Evolutionary conservation across 78 protist genomes (phyloP).

Genomic region (Creolimax fragrantissima): DNA sequence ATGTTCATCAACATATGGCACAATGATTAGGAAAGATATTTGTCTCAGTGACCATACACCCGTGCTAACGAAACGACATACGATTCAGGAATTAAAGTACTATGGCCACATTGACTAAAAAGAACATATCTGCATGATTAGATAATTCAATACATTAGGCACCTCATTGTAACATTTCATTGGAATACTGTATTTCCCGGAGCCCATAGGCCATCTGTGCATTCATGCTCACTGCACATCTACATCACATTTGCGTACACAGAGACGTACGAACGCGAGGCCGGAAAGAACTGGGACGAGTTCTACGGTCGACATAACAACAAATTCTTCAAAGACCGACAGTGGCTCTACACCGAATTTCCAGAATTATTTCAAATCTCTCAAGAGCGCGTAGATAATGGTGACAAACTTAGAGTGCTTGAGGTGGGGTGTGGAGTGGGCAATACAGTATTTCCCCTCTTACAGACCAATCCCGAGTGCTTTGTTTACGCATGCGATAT

Average conservation of each 20-base stretch:
- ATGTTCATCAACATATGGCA: neutral
- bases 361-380: conserved; percentile 11
- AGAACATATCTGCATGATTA: too few species aligned
- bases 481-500: conserved; percentile 17
- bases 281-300: conserved; percentile 31
- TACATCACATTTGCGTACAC: too few species aligned
- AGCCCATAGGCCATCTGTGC: too few species aligned
- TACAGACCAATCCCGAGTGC: neutral
- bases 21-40: too few species aligned
- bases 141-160: too few species aligned
- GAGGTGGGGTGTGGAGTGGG: conserved; percentile 52
- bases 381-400: neutral
- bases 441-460: conserved; percentile 33
- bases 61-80: too few species aligned
- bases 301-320: conserved; percentile 24
- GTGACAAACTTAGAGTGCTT: neutral
- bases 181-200: too few species aligned
- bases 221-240: too few species aligned
- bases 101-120: too few species aligned
- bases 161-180: too few species aligned
- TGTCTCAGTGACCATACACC: too few species aligned
- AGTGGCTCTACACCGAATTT: conserved; percentile 39
- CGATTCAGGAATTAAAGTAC: too few species aligned
- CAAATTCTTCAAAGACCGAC: conserved; percentile 45
- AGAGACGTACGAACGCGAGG: conserved; percentile 1